Conservation (phyloP, 495 filamentous ascomycete species). For the Pyrenula aspistea region DNA sequence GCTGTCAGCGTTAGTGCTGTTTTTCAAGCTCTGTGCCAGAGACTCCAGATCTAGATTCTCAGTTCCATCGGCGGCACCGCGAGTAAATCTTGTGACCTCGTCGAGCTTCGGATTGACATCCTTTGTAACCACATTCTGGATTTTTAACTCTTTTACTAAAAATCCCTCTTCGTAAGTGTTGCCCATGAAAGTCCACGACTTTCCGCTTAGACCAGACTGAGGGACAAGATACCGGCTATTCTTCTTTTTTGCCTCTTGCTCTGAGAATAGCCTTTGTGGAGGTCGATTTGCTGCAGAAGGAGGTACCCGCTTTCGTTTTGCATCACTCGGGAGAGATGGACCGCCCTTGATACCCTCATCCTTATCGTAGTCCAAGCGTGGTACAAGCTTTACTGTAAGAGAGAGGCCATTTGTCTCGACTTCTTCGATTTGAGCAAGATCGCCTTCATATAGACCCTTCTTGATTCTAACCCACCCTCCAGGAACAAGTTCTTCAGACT, state of each 20-base stretch:
- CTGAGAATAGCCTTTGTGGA: conserved; percentile 85
- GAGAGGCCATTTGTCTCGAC: conserved; percentile 87
- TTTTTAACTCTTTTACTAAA: conserved; percentile 85
- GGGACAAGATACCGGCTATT: conserved; percentile 57
- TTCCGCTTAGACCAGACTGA: conserved; percentile 43
- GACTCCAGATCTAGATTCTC: conserved; percentile 88
- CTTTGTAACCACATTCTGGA: conserved; percentile 68
- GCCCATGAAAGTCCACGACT: conserved; percentile 69
- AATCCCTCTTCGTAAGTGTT: conserved; percentile 91
- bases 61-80: conserved; percentile 76
- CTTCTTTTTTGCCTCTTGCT: conserved; percentile 82
- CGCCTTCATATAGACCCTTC: conserved; percentile 71
- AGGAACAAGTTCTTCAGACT: conserved; percentile 72
- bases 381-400: conserved; percentile 74
- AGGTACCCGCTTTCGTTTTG: conserved; percentile 68
- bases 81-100: conserved; percentile 89
- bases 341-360: conserved; percentile 41
- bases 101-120: conserved; percentile 89
- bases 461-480: conserved; percentile 87
- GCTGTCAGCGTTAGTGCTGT: conserved; percentile 57
- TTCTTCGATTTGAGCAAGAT: conserved; percentile 88
- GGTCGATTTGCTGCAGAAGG: conserved; percentile 45
- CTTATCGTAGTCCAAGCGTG: conserved; percentile 81
- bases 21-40: conserved; percentile 75
- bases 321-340: conserved; percentile 11